These are phyloP conservation scores for Uronychia setigera DNA, from an alignment of 73 alveolate genomes.

Conservation along the genomic window DNA sequence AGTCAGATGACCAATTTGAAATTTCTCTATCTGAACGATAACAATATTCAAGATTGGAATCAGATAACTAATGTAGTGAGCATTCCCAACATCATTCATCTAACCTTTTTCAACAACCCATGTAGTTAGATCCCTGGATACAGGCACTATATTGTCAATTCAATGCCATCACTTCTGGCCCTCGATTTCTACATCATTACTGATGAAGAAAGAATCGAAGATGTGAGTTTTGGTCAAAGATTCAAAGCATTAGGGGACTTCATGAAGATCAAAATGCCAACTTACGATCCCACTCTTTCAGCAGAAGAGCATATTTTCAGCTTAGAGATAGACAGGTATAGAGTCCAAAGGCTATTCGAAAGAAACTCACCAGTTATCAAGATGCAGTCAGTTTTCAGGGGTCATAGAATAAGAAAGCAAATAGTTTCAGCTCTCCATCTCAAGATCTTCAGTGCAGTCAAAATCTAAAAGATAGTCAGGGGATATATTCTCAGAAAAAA, in stretches of 20 bases:
- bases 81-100: slow-evolving; percentile 7
- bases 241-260: slow-evolving; percentile 18
- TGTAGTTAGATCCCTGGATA: slow-evolving; percentile 35
- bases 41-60: slow-evolving; percentile 13
- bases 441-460: slow-evolving; percentile 17
- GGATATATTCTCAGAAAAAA: slow-evolving; percentile 22
- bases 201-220: slow-evolving; percentile 63
- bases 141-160: slow-evolving; percentile 37
- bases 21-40: slow-evolving; percentile 35
- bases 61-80: slow-evolving; percentile 6
- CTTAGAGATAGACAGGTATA: slow-evolving; percentile 36
- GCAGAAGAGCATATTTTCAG: slow-evolving; percentile 33
- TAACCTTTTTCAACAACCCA: slow-evolving; percentile 36
- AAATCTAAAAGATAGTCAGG: slow-evolving; percentile 31
- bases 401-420: slow-evolving; percentile 20
- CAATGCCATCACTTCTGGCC: slow-evolving; percentile 48
- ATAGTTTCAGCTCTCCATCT: no score
- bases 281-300: slow-evolving; percentile 1
- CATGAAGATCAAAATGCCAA: slow-evolving; percentile 40
- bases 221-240: slow-evolving; percentile 16
- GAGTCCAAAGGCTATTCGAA: slow-evolving; percentile 36
- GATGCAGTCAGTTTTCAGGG: slow-evolving; percentile 33
- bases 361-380: slow-evolving; percentile 42
- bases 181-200: slow-evolving; percentile 57
- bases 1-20: background rate